Conservation (phyloP, 1,139 yeast species). For the Blastobotrys raffinosifermentans region DNA sequence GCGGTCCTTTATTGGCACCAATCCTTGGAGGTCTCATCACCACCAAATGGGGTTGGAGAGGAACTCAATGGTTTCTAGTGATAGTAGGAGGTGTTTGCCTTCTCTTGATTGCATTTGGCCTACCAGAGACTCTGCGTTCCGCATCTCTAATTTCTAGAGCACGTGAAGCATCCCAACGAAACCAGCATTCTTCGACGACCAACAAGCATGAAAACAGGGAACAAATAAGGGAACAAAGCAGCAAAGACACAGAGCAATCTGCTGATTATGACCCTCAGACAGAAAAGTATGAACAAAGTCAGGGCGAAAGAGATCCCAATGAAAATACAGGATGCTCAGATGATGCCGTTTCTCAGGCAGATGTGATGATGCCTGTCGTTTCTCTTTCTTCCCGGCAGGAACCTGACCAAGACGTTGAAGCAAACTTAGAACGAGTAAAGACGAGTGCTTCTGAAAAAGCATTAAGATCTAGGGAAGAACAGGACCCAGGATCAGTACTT, state of each 20-base stretch:
- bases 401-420: not conserved
- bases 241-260: too few relatives aligned
- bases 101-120: constrained; percentile 44
- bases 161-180: not conserved
- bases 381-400: too few relatives aligned
- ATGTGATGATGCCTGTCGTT: too few relatives aligned
- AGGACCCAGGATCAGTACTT: not conserved
- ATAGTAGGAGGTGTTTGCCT: constrained; percentile 56
- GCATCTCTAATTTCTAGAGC: not conserved
- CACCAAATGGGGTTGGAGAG: constrained; percentile 77
- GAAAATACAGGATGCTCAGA: not conserved
- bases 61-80: constrained; percentile 81
- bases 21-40: constrained; percentile 75
- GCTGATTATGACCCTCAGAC: not conserved
- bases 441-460: not conserved
- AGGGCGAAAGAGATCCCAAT: not conserved
- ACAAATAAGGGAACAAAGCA: too few relatives aligned
- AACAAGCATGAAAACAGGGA: too few relatives aligned
- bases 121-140: constrained; percentile 65
- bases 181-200: too few relatives aligned
- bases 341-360: not conserved
- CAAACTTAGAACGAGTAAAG: not conserved
- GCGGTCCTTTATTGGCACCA: constrained; percentile 79
- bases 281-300: not conserved
- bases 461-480: not conserved